phyloP scores from a whole-genome alignment of 2,329 filamentous ascomycete genomes.

The Pseudonectria foliicola region DNA sequence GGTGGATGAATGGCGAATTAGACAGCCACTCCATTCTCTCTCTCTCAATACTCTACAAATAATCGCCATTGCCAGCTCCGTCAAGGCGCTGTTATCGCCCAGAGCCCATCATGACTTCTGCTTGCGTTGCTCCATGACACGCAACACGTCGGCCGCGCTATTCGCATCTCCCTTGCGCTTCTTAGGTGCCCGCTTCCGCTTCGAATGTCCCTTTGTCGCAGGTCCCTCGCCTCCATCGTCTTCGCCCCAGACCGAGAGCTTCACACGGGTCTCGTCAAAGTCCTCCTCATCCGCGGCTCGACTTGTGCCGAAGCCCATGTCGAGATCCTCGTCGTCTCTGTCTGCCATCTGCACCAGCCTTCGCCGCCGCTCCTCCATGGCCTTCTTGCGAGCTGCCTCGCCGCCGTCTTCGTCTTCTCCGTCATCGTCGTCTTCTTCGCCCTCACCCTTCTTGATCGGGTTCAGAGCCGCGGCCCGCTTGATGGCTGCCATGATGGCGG shows the following conservation, averaged over 20 bases:
- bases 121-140: slow-evolving; percentile 61
- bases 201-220: slow-evolving; percentile 39
- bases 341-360: slow-evolving; percentile 68
- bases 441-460: slow-evolving; percentile 34
- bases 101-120: slow-evolving; percentile 17
- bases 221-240: slow-evolving; percentile 44
- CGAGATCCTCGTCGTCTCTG: slow-evolving; percentile 83
- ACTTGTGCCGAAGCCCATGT: slow-evolving; percentile 88
- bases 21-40: too few species aligned
- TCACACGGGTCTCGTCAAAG: slow-evolving; percentile 59
- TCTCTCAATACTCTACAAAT: too few species aligned
- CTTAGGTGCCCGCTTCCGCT: slow-evolving; percentile 64
- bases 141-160: slow-evolving; percentile 71
- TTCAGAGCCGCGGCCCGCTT: slow-evolving; percentile 71
- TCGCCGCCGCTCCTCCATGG: slow-evolving; percentile 61
- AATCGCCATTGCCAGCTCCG: too few species aligned
- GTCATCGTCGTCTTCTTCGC: slow-evolving; percentile 18
- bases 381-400: slow-evolving; percentile 34
- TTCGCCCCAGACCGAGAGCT: slow-evolving; percentile 59
- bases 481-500: slow-evolving; percentile 73
- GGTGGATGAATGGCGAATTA: too few species aligned
- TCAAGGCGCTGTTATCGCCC: neutral
- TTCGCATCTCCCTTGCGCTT: slow-evolving; percentile 75
- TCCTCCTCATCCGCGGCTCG: slow-evolving; percentile 85
- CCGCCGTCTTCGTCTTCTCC: slow-evolving; percentile 33